A percentile compares a stretch with the other conserved stretches of the same genome.
These are phyloP conservation scores for Corymbia calophylla DNA, from an alignment of 441 rosid genomes.

Conservation along the genomic window DNA sequence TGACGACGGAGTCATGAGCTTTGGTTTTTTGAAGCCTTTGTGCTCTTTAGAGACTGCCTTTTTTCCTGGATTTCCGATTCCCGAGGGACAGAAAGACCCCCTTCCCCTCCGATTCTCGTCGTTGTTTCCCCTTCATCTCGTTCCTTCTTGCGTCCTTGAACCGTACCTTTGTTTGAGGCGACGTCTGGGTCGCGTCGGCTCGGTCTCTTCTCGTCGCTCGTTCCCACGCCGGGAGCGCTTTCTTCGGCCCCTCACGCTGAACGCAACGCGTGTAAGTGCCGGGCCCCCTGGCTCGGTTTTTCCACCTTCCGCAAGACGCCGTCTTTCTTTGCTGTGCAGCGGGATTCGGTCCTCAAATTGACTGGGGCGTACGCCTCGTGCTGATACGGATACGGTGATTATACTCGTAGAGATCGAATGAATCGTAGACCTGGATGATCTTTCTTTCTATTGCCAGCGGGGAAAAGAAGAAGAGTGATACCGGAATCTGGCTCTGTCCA, in stretches of 20 bases:
- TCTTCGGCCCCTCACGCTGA: not conserved
- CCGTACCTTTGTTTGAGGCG: no score
- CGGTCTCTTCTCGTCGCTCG: not conserved
- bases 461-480: not conserved
- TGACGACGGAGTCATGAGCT: not conserved
- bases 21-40: not conserved
- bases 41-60: not conserved
- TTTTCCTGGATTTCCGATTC: not conserved
- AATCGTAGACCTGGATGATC: not conserved
- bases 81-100: not conserved
- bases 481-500: not conserved
- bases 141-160: not conserved
- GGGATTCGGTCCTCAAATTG: not conserved
- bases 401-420: not conserved
- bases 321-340: not conserved
- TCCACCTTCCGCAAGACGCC: not conserved
- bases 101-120: not conserved
- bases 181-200: not conserved
- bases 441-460: not conserved
- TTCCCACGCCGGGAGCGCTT: not conserved
- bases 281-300: not conserved
- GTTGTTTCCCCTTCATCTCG: not conserved
- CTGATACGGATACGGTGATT: not conserved
- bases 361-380: not conserved
- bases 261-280: fast-evolving